Evolutionary conservation across 1,284 basidiomycete genomes (phyloP).

Genomic region (Trichosporon sp.): DNA sequence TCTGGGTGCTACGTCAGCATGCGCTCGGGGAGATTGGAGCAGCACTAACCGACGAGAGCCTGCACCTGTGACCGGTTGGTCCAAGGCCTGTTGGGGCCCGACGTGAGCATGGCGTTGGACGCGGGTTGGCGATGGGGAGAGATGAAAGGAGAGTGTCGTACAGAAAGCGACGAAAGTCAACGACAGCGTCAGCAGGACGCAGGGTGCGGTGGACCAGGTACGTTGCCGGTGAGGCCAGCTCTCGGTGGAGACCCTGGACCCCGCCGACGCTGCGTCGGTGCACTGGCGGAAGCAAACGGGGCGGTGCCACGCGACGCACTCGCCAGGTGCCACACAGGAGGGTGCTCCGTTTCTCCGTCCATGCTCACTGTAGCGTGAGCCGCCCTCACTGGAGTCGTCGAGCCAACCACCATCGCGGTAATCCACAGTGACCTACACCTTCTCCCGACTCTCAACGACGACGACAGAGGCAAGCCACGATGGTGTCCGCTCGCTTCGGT

Average conservation of each 20-base stretch:
- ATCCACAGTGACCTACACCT: conserved; percentile 7
- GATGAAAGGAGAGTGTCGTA: background rate
- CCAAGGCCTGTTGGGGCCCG: conserved; percentile 36
- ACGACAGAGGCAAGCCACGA: conserved; percentile 20
- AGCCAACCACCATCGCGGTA: conserved; percentile 8
- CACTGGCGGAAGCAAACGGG: background rate
- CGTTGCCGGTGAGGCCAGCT: background rate
- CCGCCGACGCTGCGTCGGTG: background rate
- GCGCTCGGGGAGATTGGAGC: background rate
- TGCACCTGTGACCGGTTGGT: conserved; percentile 40
- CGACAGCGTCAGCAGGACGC: conserved; percentile 1
- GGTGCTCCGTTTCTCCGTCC: conserved; percentile 2
- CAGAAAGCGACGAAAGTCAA: background rate
- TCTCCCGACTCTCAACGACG: conserved; percentile 6
- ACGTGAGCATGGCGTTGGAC: conserved; percentile 25
- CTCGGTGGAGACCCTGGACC: background rate
- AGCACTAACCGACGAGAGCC: conserved; percentile 44
- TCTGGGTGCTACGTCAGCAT: conserved; percentile 40
- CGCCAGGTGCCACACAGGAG: background rate
- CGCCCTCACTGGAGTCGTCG: background rate
- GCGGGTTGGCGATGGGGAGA: background rate
- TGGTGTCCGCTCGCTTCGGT: conserved; percentile 36
- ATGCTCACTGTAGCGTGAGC: background rate
- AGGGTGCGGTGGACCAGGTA: background rate
- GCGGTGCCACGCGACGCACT: background rate